Conservation (phyloP, 2,329 filamentous ascomycete genomes). For the Colletotrichum euphorbiae region DNA sequence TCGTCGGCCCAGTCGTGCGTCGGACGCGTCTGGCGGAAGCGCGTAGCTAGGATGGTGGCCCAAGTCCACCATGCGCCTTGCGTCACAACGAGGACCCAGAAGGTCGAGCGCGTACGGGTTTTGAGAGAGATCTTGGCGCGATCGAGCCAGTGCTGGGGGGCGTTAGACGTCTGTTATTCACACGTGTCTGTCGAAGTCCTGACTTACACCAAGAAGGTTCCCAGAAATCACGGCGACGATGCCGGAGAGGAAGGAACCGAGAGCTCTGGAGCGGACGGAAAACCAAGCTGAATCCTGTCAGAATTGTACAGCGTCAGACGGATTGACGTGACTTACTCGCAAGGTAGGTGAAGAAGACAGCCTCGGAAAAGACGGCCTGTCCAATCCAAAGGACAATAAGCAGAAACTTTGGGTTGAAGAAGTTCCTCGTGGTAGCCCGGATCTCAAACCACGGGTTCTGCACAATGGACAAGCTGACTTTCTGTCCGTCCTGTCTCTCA, state of each 20-base stretch:
- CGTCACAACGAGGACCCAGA: conserved; percentile 63
- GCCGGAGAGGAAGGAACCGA: conserved; percentile 78
- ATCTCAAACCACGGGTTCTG: conserved; percentile 69
- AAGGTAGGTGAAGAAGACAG: conserved; percentile 78
- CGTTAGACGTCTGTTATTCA: conserved; percentile 21
- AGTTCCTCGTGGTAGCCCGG: conserved; percentile 67
- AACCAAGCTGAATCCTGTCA: conserved; percentile 67
- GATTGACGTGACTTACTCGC: conserved; percentile 49
- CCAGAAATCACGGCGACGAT: conserved; percentile 74
- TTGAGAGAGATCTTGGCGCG: conserved; percentile 65
- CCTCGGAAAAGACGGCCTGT: conserved; percentile 77
- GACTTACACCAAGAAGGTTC: conserved; percentile 70
- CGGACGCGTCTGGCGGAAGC: conserved; percentile 67
- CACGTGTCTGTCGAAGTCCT: not conserved
- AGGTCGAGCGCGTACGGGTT: conserved; percentile 64
- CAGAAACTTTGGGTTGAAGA: conserved; percentile 71
- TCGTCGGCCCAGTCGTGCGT: conserved; percentile 73
- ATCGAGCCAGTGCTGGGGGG: conserved; percentile 66
- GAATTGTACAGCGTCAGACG: conserved; percentile 37
- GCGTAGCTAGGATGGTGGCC: conserved; percentile 73
- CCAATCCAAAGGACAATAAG: conserved; percentile 76
- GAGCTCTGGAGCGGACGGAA: conserved; percentile 73
- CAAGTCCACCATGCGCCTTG: conserved; percentile 81
- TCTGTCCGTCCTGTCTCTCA: conserved; percentile 72
- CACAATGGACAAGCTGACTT: conserved; percentile 69